phyloP scores from a whole-genome alignment of 2,329 filamentous ascomycete species.

The Trichoderma guizhouense region DNA sequence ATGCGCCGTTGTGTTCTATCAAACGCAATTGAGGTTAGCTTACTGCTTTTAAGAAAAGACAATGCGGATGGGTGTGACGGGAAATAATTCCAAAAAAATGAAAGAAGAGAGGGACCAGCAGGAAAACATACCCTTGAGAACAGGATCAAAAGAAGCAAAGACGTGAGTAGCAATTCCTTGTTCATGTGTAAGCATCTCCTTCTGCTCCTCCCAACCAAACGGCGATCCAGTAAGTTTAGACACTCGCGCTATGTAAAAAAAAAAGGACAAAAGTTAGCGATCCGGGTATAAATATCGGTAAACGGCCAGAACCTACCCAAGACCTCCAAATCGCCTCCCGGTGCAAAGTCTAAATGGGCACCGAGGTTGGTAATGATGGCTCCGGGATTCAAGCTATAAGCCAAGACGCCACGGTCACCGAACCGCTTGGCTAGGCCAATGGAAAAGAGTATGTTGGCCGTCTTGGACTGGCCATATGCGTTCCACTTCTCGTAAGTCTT shows the following conservation, averaged over 20 bases:
- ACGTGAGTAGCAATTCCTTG: constrained; percentile 35
- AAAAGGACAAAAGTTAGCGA: background rate
- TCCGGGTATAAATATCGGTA: background rate
- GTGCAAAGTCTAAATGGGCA: constrained; percentile 24
- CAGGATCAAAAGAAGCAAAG: constrained; percentile 38
- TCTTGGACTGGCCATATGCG: constrained; percentile 40
- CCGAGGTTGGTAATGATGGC: constrained; percentile 27
- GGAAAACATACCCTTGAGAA: constrained; percentile 25
- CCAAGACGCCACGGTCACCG: constrained; percentile 28
- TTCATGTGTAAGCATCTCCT: constrained; percentile 24
- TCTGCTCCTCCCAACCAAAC: background rate
- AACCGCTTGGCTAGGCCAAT: constrained; percentile 32
- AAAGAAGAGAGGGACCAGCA: background rate
- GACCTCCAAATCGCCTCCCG: constrained; percentile 20
- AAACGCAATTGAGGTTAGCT: background rate
- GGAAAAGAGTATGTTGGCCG: constrained; percentile 36
- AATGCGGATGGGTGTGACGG: background rate
- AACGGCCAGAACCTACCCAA: constrained; percentile 20
- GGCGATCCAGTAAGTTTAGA: constrained; percentile 9
- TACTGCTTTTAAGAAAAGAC: background rate
- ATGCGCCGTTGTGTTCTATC: constrained; percentile 32
- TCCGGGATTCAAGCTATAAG: constrained; percentile 37
- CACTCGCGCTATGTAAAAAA: constrained; percentile 17
- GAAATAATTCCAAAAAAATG: background rate
- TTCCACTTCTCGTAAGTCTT: constrained; percentile 31